Conservation (phyloP, 2,329 filamentous ascomycete species). For the Blastomyces silverae region DNA sequence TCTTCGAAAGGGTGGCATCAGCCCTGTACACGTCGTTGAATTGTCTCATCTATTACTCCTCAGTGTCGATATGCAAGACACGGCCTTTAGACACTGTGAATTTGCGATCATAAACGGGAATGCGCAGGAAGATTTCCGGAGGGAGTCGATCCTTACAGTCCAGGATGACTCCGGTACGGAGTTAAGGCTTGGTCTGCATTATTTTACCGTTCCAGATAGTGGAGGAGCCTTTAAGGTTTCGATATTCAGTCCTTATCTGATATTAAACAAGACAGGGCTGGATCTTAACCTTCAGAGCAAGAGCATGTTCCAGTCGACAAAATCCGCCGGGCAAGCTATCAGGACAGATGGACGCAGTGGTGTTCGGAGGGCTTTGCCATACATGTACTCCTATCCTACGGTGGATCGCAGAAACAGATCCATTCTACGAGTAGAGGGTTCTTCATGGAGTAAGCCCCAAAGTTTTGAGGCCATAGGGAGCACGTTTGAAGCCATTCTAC, state of each 20-base stretch:
- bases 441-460: slow-evolving; percentile 93
- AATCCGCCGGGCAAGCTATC: slow-evolving; percentile 71
- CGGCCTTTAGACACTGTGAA: slow-evolving; percentile 86
- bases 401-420: slow-evolving; percentile 90
- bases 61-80: slow-evolving; percentile 95
- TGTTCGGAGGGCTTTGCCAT: slow-evolving; percentile 69
- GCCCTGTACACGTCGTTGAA: slow-evolving; percentile 94
- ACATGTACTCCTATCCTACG: slow-evolving; percentile 91
- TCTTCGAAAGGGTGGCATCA: slow-evolving; percentile 89
- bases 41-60: slow-evolving; percentile 86
- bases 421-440: slow-evolving; percentile 78
- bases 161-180: slow-evolving; percentile 78
- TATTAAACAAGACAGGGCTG: slow-evolving; percentile 91
- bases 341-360: slow-evolving; percentile 47
- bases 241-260: slow-evolving; percentile 88
- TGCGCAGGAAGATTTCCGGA: slow-evolving; percentile 76
- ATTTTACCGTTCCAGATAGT: slow-evolving; percentile 80
- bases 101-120: slow-evolving; percentile 96
- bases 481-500: slow-evolving; percentile 77
- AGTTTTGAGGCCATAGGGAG: slow-evolving; percentile 98
- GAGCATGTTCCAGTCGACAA: slow-evolving; percentile 75
- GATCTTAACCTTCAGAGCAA: slow-evolving; percentile 84
- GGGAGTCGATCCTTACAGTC: slow-evolving; percentile 69
- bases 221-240: slow-evolving; percentile 95
- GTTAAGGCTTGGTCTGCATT: slow-evolving; percentile 78